Percentiles rank a stretch among this genome's conserved stretches.
phyloP scores from a whole-genome alignment of 495 filamentous ascomycete species.

The Cladorrhinum samala region DNA sequence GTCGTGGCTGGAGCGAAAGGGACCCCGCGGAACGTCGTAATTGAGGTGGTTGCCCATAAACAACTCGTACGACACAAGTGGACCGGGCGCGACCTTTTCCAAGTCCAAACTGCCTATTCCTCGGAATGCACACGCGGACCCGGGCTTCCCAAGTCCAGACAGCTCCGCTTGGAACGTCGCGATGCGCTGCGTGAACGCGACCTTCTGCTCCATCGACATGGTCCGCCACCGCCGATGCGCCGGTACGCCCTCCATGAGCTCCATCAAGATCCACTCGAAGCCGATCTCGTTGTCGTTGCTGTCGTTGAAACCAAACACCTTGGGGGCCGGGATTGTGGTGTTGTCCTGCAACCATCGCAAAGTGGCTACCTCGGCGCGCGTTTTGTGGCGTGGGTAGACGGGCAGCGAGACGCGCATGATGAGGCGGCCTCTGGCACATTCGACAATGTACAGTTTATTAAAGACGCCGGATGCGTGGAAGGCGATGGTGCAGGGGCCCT shows the following conservation, averaged over 20 bases:
- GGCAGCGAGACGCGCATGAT: conserved; percentile 38
- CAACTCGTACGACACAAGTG: conserved; percentile 12
- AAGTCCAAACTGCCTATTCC: conserved; percentile 25
- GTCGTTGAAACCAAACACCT: conserved; percentile 35
- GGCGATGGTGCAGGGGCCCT: conserved; percentile 11
- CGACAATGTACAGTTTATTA: conserved; percentile 21
- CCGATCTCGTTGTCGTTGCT: conserved; percentile 35
- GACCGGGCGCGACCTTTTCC: conserved; percentile 1
- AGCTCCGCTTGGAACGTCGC: conserved; percentile 29
- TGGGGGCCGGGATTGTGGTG: conserved; percentile 39
- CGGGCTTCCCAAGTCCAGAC: conserved; percentile 12
- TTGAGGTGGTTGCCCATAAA: conserved; percentile 15
- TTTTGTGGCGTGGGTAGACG: conserved; percentile 41
- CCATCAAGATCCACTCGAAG: conserved; percentile 49
- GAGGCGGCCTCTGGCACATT: background rate
- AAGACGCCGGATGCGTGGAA: conserved; percentile 17
- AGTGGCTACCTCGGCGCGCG: conserved; percentile 45
- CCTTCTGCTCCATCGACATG: conserved; percentile 31
- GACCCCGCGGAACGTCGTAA: conserved; percentile 16
- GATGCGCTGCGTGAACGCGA: conserved; percentile 27
- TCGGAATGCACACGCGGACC: conserved; percentile 20
- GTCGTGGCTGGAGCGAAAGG: conserved; percentile 18
- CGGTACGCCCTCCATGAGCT: conserved; percentile 32
- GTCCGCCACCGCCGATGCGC: conserved; percentile 34
- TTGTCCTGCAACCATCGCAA: conserved; percentile 32